These are phyloP conservation scores for Friedmanniomyces simplex DNA, from an alignment of 495 filamentous ascomycete genomes.

Conservation along the genomic window DNA sequence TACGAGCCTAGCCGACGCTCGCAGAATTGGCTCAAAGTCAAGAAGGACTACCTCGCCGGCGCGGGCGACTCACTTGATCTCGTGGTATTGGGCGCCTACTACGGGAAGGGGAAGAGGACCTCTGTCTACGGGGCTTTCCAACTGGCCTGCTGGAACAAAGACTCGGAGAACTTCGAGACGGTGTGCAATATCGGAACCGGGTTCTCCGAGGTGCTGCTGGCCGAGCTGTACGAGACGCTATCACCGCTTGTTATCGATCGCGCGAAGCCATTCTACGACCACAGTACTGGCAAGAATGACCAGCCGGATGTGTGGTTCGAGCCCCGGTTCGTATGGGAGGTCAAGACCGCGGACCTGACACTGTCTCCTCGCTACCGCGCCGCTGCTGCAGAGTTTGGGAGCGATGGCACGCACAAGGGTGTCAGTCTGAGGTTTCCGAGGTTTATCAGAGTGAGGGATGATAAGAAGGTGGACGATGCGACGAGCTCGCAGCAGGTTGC, in stretches of 20 bases:
- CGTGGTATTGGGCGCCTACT: constrained; percentile 89
- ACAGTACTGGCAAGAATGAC: constrained; percentile 71
- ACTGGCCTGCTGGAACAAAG: constrained; percentile 81
- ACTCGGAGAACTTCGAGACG: constrained; percentile 72
- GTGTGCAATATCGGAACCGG: constrained; percentile 98
- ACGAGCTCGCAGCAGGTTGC: constrained; percentile 74
- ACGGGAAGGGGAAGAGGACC: constrained; percentile 88
- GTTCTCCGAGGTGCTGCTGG: constrained; percentile 78
- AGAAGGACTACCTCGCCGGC: constrained; percentile 92
- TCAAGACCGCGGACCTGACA: constrained; percentile 91
- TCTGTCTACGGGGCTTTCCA: constrained; percentile 92
- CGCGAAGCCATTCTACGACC: constrained; percentile 88
- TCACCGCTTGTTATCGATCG: constrained; percentile 66
- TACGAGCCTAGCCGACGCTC: constrained; percentile 93
- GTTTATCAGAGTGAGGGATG: constrained; percentile 80
- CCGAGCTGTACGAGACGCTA: constrained; percentile 67
- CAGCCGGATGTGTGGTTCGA: constrained; percentile 99
- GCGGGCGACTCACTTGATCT: constrained; percentile 94
- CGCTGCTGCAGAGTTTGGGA: constrained; percentile 33
- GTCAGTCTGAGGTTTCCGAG: constrained; percentile 83
- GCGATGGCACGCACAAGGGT: constrained; percentile 66
- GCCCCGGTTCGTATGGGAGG: constrained; percentile 88
- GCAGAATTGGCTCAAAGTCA: constrained; percentile 98
- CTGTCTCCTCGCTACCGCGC: constrained; percentile 88
- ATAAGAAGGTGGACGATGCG: constrained; percentile 90